phyloP scores from a whole-genome alignment of 805 yeast genomes.

The Saturnispora zaruensis region DNA sequence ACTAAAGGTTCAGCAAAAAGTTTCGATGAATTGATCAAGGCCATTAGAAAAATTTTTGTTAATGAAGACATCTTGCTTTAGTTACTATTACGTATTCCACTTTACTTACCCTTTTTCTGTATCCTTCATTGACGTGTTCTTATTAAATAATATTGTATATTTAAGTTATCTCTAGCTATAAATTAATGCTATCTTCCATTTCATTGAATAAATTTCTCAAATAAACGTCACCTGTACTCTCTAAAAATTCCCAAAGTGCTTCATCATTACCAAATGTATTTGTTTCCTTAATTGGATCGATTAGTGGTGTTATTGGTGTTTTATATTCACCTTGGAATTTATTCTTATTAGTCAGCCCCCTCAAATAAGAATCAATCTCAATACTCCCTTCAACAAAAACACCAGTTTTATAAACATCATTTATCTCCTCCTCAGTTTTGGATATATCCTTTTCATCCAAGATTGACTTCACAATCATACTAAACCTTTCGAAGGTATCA shows the following conservation, averaged over 20 bases:
- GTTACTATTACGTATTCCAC: background rate
- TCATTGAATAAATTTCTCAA: constrained; percentile 25
- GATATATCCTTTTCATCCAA: constrained; percentile 4
- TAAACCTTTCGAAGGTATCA: constrained; percentile 25
- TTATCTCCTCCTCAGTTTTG: background rate
- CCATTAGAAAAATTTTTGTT: constrained; percentile 54
- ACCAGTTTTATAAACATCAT: constrained; percentile 2
- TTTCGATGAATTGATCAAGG: constrained; percentile 49
- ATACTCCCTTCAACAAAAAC: constrained; percentile 15
- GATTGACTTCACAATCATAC: constrained; percentile 11
- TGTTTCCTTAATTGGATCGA: constrained; percentile 2
- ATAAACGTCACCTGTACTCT: constrained; percentile 25
- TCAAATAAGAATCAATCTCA: constrained; percentile 13
- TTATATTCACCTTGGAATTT: background rate
- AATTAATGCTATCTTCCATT: constrained; percentile 19
- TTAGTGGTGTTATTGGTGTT: constrained; percentile 1
- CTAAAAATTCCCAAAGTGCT: constrained; percentile 26
- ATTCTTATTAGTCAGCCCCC: constrained; percentile 1
- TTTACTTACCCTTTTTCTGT: background rate
- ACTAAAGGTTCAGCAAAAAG: constrained; percentile 59
- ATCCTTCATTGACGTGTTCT: background rate
- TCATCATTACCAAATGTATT: constrained; percentile 8
- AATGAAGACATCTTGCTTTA: constrained; percentile 51
- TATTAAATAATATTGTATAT: background rate
- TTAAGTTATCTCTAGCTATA: background rate